Conservation (phyloP, 768 basidiomycete species). For the Hericium coralloides region DNA sequence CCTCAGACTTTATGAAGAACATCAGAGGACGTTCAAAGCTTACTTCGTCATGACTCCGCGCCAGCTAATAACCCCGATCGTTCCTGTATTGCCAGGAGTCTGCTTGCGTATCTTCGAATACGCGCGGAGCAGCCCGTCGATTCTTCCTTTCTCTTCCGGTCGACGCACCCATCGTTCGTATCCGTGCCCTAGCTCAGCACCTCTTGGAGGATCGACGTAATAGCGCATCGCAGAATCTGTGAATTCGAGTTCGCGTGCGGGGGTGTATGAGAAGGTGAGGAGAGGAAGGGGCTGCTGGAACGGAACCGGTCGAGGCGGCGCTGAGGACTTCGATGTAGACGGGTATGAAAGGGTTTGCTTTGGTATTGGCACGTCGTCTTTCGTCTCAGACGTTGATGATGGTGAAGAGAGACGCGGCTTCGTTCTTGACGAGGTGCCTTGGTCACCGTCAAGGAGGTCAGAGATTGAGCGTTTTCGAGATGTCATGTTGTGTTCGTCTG, state of each 20-base stretch:
- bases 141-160: constrained; percentile 54
- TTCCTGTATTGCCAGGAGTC: constrained; percentile 25
- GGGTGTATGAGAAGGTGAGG: constrained; percentile 64
- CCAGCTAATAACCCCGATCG: constrained; percentile 61
- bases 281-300: constrained; percentile 68
- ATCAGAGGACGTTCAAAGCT: constrained; percentile 14
- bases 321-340: constrained; percentile 5
- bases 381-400: not conserved
- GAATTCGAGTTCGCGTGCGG: constrained; percentile 48
- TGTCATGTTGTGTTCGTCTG: not conserved
- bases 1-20: constrained; percentile 4
- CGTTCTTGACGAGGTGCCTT: not conserved
- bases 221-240: constrained; percentile 63
- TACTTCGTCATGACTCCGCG: constrained; percentile 82
- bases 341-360: constrained; percentile 15
- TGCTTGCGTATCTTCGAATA: constrained; percentile 33
- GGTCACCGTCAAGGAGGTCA: not conserved
- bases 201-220: constrained; percentile 55
- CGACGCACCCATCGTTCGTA: constrained; percentile 67
- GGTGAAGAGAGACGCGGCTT: not conserved
- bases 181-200: constrained; percentile 58
- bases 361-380: not conserved
- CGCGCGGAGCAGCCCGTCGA: constrained; percentile 61
- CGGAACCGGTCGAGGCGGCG: constrained; percentile 20
- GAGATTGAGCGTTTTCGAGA: constrained; percentile 7